phyloP scores from a whole-genome alignment of 2,329 filamentous ascomycete genomes.

The Rhinocladiella mackenziei region DNA sequence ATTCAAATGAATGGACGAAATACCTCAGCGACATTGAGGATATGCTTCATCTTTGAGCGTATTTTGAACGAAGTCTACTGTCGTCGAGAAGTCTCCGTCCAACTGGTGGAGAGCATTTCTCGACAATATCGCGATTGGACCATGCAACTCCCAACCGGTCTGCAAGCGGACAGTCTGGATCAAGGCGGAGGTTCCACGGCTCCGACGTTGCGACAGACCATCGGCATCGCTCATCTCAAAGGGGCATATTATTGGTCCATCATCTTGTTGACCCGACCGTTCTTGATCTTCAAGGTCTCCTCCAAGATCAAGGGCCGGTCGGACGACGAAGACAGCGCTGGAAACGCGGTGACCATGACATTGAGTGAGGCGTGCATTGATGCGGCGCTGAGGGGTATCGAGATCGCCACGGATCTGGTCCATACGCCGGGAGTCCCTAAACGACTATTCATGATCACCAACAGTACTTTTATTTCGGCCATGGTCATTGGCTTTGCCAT shows the following conservation, averaged over 20 bases:
- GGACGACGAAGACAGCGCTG: conserved; percentile 18
- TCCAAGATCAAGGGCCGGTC: conserved; percentile 25
- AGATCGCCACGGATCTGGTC: conserved; percentile 29
- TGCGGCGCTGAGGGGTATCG: conserved; percentile 37
- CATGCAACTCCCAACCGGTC: conserved; percentile 41
- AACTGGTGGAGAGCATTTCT: conserved; percentile 41
- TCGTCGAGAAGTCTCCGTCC: conserved; percentile 42
- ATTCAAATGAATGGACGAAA: conserved; percentile 38
- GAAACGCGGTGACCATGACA: conserved; percentile 27
- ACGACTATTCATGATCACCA: conserved; percentile 28
- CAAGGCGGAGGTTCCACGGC: conserved; percentile 30
- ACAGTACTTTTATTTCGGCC: conserved; percentile 27
- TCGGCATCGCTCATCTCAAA: conserved; percentile 49
- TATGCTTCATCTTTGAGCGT: conserved; percentile 42
- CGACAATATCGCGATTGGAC: conserved; percentile 43
- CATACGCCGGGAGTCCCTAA: conserved; percentile 27
- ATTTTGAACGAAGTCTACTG: conserved; percentile 44
- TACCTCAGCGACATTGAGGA: conserved; percentile 46
- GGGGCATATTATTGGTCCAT: conserved; percentile 54
- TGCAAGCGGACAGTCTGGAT: conserved; percentile 45
- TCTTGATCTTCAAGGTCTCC: conserved; percentile 51
- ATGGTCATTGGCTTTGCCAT: conserved; percentile 30
- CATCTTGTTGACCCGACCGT: conserved; percentile 52
- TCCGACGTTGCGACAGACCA: conserved; percentile 34
- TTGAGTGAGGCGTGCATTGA: conserved; percentile 43